Evolutionary conservation across 2,329 filamentous ascomycete species (phyloP).

Genomic region (Fusarium chaquense): DNA sequence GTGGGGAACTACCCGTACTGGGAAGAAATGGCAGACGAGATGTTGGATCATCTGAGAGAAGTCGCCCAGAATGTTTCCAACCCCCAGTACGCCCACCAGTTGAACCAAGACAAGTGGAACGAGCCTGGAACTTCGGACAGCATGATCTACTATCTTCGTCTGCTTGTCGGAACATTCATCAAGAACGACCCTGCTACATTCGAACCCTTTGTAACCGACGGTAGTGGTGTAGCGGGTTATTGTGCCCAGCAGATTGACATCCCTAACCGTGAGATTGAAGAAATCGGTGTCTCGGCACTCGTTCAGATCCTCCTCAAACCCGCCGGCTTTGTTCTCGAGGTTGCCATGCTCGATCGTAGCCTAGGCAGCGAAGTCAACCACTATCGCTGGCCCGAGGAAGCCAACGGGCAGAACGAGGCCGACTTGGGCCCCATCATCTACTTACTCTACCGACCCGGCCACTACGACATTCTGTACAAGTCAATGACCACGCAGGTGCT

Average conservation of each 20-base stretch:
- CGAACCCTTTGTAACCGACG: constrained; percentile 75
- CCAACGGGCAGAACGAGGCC: constrained; percentile 59
- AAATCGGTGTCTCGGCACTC: constrained; percentile 84
- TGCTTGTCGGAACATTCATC: constrained; percentile 87
- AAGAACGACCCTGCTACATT: constrained; percentile 79
- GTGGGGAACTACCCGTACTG: constrained; percentile 78
- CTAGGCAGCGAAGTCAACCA: constrained; percentile 80
- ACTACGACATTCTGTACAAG: constrained; percentile 95
- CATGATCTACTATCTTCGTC: constrained; percentile 86
- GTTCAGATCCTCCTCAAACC: constrained; percentile 84
- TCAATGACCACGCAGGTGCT: constrained; percentile 64
- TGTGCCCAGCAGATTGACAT: constrained; percentile 78
- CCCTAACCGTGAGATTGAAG: constrained; percentile 85
- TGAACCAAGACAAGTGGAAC: constrained; percentile 79
- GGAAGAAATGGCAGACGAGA: constrained; percentile 86
- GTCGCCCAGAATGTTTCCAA: constrained; percentile 71
- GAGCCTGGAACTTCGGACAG: constrained; percentile 73
- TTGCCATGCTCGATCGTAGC: constrained; percentile 91
- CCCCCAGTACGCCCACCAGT: constrained; percentile 65
- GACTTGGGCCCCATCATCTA: constrained; percentile 65
- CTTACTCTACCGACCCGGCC: constrained; percentile 77
- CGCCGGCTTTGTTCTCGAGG: constrained; percentile 82
- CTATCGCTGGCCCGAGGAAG: constrained; percentile 71
- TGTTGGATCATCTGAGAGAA: constrained; percentile 73
- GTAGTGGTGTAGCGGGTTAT: constrained; percentile 73